Conservation (phyloP, 106 monocot genomes). For the Dactylorhiza incarnata region DNA sequence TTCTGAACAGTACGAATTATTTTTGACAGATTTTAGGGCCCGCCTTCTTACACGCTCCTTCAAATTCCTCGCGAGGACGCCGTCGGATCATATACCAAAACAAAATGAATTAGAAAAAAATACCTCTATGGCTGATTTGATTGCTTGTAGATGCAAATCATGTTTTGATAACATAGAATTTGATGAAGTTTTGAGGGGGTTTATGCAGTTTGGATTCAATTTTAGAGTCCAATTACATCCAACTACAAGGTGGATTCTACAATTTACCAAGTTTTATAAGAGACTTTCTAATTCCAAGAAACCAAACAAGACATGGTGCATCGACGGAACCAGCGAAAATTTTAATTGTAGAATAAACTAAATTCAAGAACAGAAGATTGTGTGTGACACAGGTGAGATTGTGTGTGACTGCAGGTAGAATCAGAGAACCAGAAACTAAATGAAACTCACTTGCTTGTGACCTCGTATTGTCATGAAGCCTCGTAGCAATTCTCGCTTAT, state of each 20-base stretch:
- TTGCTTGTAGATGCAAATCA: too few species aligned
- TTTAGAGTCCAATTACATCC: not conserved
- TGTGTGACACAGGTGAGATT: too few species aligned
- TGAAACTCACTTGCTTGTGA: slow-evolving; percentile 62
- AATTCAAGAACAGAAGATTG: too few species aligned
- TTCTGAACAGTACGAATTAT: slow-evolving; percentile 72
- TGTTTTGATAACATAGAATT: too few species aligned
- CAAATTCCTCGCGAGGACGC: not conserved
- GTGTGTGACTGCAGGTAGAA: not conserved
- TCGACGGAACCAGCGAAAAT: too few species aligned
- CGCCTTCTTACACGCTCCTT: slow-evolving; percentile 88
- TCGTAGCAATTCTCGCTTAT: slow-evolving; percentile 63
- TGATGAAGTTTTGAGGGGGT: too few species aligned
- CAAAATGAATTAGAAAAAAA: not conserved
- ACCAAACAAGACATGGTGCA: too few species aligned
- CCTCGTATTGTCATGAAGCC: slow-evolving; percentile 74
- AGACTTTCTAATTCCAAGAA: too few species aligned
- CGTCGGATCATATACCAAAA: slow-evolving; percentile 1
- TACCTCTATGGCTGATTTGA: not conserved
- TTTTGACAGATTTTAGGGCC: slow-evolving; percentile 60
- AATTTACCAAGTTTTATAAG: too few species aligned
- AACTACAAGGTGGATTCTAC: too few species aligned
- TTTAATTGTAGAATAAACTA: too few species aligned
- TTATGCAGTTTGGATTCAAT: not conserved
- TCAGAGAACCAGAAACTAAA: not conserved